These are phyloP conservation scores for Wickerhamiella nectarea DNA, from an alignment of 805 yeast genomes.

Conservation along the genomic window DNA sequence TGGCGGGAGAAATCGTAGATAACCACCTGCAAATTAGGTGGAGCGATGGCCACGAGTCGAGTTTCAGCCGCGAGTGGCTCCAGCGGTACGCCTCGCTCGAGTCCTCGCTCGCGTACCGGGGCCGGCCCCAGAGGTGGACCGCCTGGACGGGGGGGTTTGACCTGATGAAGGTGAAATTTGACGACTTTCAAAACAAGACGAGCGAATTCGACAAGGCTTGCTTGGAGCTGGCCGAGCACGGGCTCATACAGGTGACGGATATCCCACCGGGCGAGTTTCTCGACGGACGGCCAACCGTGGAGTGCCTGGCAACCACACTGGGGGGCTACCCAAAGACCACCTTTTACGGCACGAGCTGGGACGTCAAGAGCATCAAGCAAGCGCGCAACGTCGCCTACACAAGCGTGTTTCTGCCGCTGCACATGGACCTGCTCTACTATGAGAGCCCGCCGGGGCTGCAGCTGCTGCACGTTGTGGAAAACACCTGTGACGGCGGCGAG, in stretches of 20 bases:
- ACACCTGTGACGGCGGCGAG: constrained; percentile 47
- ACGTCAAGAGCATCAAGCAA: constrained; percentile 39
- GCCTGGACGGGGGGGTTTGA: constrained; percentile 17
- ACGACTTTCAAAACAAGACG: constrained; percentile 31
- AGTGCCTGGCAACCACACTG: constrained; percentile 37
- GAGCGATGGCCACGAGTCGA: constrained; percentile 34
- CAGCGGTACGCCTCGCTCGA: constrained; percentile 29
- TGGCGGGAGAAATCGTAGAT: constrained; percentile 18
- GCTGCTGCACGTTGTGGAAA: constrained; percentile 40
- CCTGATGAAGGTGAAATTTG: constrained; percentile 26
- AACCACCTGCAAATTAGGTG: constrained; percentile 33
- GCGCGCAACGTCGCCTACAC: constrained; percentile 65
- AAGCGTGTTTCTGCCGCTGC: constrained; percentile 48
- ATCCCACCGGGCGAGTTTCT: constrained; percentile 32
- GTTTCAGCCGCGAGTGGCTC: constrained; percentile 37
- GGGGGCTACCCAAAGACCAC: constrained; percentile 54
- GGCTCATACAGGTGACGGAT: constrained; percentile 41
- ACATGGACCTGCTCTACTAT: constrained; percentile 63
- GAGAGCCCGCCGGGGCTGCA: constrained; percentile 77
- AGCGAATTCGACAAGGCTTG: constrained; percentile 30
- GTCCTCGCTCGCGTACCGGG: constrained; percentile 27
- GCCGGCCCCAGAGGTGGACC: constrained; percentile 11
- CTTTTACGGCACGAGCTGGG: constrained; percentile 58
- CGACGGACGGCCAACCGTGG: constrained; percentile 23
- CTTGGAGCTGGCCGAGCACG: constrained; percentile 38